Conservation (phyloP, 768 basidiomycete genomes). For the Phlebiopsis gigantea region DNA sequence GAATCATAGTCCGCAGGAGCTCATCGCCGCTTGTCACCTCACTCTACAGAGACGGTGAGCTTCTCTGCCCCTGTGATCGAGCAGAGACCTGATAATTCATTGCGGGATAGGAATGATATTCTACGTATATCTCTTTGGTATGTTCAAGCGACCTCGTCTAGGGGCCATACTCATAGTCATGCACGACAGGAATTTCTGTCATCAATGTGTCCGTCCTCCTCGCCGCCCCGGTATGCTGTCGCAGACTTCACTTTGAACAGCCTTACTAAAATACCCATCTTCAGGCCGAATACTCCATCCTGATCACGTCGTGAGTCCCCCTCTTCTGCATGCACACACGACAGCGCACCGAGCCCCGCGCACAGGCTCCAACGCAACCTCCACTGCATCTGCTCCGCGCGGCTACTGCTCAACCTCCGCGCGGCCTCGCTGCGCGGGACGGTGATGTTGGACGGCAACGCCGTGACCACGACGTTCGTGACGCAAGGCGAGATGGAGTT, state of each 20-base stretch:
- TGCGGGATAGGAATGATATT: slow-evolving; percentile 1
- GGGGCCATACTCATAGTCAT: neutral
- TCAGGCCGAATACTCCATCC: slow-evolving; percentile 3
- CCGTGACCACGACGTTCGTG: neutral
- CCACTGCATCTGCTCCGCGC: slow-evolving; percentile 12
- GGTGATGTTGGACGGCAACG: neutral
- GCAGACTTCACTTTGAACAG: neutral
- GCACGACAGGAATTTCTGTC: slow-evolving; percentile 2
- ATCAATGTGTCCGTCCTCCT: slow-evolving; percentile 8
- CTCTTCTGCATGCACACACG: neutral
- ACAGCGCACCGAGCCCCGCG: neutral
- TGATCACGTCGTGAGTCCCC: slow-evolving; percentile 8
- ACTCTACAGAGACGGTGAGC: slow-evolving; percentile 8
- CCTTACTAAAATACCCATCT: neutral
- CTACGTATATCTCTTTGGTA: slow-evolving; percentile 11
- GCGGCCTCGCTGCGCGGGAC: neutral
- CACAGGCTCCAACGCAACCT: slow-evolving; percentile 10
- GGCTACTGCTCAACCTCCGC: slow-evolving; percentile 13
- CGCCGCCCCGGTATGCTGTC: slow-evolving; percentile 1
- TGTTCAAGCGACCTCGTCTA: neutral
- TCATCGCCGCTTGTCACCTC: neutral
- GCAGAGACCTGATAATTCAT: neutral
- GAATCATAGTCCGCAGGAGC: neutral
- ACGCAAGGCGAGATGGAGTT: neutral
- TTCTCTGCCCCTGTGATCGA: neutral